A percentile compares a stretch with the other conserved stretches of the same genome.
Conservation (phyloP, 1,139 yeast species). For the Pichia sp. region DNA sequence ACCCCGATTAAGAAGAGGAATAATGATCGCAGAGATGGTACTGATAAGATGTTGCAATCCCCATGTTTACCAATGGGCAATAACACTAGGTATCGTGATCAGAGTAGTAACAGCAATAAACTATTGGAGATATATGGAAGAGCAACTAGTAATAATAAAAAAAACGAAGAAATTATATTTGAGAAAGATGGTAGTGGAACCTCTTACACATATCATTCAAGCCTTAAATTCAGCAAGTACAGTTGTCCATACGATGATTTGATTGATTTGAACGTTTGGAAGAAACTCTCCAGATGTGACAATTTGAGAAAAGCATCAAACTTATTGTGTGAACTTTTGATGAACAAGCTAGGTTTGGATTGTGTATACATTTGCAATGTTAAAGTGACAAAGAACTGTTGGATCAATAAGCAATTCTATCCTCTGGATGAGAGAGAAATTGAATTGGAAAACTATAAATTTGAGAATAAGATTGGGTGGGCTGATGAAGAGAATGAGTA, state of each 20-base stretch:
- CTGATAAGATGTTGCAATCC: slow-evolving; percentile 3
- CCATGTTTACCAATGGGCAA: neutral
- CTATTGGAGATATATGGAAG: slow-evolving; percentile 36
- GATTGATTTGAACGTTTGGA: slow-evolving; percentile 35
- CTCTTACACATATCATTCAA: slow-evolving; percentile 47
- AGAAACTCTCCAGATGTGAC: slow-evolving; percentile 38
- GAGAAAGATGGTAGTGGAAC: slow-evolving; percentile 62
- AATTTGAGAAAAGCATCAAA: slow-evolving; percentile 43
- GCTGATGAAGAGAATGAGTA: neutral
- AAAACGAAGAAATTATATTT: slow-evolving; percentile 38
- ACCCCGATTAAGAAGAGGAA: slow-evolving; percentile 15
- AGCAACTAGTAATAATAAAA: slow-evolving; percentile 43
- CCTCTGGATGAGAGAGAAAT: slow-evolving; percentile 39
- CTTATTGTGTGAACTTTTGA: slow-evolving; percentile 39
- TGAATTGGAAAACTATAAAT: slow-evolving; percentile 42
- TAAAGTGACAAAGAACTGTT: slow-evolving; percentile 35
- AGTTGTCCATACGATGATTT: slow-evolving; percentile 26
- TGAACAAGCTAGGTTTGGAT: slow-evolving; percentile 32
- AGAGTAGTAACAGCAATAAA: neutral
- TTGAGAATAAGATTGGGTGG: slow-evolving; percentile 35
- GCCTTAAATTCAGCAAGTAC: slow-evolving; percentile 39
- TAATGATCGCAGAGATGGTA: neutral
- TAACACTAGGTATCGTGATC: neutral
- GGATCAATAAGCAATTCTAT: slow-evolving; percentile 37
- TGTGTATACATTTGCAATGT: slow-evolving; percentile 57